Base-by-base conservation (phyloP, 164 flowering plant genomes). In the Santalum album region DNA sequence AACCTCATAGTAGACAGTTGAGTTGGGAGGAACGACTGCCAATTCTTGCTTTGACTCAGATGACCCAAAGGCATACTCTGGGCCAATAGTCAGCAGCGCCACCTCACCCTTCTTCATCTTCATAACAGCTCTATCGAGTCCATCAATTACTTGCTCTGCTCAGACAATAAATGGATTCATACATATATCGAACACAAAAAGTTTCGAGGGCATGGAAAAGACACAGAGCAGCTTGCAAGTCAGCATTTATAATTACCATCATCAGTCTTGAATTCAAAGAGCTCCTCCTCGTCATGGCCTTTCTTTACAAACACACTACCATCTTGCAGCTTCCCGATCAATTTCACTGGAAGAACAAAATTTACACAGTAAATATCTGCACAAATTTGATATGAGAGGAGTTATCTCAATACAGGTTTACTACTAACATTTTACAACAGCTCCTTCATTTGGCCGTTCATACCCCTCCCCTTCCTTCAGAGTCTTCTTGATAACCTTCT, bases 51-150 rank as follows among this genome's bases (percentile, higher is more conserved):
- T 38, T 3, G 88, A 74, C 36, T 75, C 95, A 2, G 76, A 25
- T 0, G 82, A 72, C 35, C 90, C 91, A 57, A 83, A 92, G 14
- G 87, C 99, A 75, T 89, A 85, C 53, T 92, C 91, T 0, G 96
- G 91, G 11, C 81, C 79, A 65, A 92, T 69, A 0, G 77, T 85
- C 58, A 92, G 45, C 50, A 75, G 46, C 12, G 96, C 90, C 17
- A 78, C 76, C 69, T 92, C 99, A 12, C 95, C 96, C 60, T 92
- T 92, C 72, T 92, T 92, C 99, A 92, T 92, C 16, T 79, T 73
- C 68, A 72, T 39, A 34, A 85, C 95, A 57, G 96, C 91, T 69
- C 69, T 75, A 57, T 92, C 99, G 49, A 92, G 83, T 19, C 99
- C 99, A 40, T 83, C 92, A 53, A 83, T 69, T 1, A 92, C 96